Evolutionary conservation across 1,284 basidiomycete species (phyloP), one percentile per base, ranked within the genome.

Genomic region (Sporisorium iseilematis-ciliati): DNA sequence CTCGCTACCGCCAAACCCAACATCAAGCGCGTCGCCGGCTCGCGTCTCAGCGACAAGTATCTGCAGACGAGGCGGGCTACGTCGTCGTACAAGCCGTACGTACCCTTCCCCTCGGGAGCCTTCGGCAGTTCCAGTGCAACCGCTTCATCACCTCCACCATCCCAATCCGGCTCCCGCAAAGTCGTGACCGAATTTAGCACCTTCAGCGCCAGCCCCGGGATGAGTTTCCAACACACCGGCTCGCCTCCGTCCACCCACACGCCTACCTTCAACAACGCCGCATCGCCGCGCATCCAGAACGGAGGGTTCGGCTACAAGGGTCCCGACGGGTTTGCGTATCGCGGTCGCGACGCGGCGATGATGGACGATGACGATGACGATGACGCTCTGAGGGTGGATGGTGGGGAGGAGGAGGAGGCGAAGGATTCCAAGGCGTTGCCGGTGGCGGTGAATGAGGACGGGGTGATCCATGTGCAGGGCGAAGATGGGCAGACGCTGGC

Each of bases 1-100:
- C 86, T 99, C 58, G 86, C 88, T 0, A 91, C 93, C 29, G 96
- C 94, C 2, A 89, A 91, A 57, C 91, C 92, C 1, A 87, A 91
- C 58, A 88, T 99, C 65, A 91, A 92, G 86, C 91, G 72, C 12
- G 98, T 89, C 73, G 51, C 73, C 18, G 83, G 83, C 1, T 79
- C 80, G 21, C 65, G 83, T 8, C 75, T 85, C 20, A 80, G 76
- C 53, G 81, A 83, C 59, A 79, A 81, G 58, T 85, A 81, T 49
- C 52, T 83, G 26, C 75, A 79, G 50, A 75, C 75, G 38, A 62
- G 80, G 4, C 67, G 70, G 12, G 77, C 77, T 4, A 59, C 70
- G 4, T 75, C 78, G 25, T 75, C 73, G 25, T 82, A 77, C 58
- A 78, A 76, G 49, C 70, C 78, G 10, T 79, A 66, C 41, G 66